phyloP scores from a whole-genome alignment of 352 stramenopile genomes.

The Phytophthora macrochlamydospora region DNA sequence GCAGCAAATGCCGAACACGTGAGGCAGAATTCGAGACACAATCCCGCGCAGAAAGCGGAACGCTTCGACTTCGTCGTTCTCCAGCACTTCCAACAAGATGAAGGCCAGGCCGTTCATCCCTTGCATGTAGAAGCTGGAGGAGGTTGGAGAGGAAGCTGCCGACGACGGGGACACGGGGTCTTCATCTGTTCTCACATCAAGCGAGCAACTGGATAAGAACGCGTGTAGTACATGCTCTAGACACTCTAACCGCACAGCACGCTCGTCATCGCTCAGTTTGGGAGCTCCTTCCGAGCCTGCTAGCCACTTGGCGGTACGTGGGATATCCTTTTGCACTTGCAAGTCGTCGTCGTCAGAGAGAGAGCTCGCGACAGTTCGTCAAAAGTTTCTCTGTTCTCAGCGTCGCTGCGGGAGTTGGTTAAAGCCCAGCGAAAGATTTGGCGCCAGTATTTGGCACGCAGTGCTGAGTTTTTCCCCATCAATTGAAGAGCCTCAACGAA shows the following conservation, averaged over 20 bases:
- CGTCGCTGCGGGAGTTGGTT: constrained; percentile 11
- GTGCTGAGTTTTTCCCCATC: constrained; percentile 56
- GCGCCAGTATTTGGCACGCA: constrained; percentile 64
- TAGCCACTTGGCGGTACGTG: constrained; percentile 80
- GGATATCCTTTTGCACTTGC: constrained; percentile 84
- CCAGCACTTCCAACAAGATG: constrained; percentile 69
- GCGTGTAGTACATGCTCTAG: constrained; percentile 66
- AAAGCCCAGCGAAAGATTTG: constrained; percentile 73
- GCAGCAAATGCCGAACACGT: constrained; percentile 76
- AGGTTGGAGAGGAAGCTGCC: constrained; percentile 21
- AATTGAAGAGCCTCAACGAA: constrained; percentile 83
- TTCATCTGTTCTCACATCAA: constrained; percentile 48
- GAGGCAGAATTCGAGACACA: constrained; percentile 67
- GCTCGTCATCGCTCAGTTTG: constrained; percentile 38
- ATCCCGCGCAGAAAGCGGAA: constrained; percentile 73
- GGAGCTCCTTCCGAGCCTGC: constrained; percentile 63
- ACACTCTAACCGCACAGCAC: constrained; percentile 32
- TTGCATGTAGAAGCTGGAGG: constrained; percentile 79
- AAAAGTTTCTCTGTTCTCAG: constrained; percentile 19
- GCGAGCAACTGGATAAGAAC: constrained; percentile 67
- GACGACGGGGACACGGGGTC: constrained; percentile 32
- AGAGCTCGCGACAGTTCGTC: constrained; percentile 20
- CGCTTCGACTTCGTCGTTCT: constrained; percentile 53
- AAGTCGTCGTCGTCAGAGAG: constrained; percentile 63
- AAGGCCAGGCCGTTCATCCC: constrained; percentile 87